Percentiles rank a stretch among this genome's conserved stretches.
Conservation (phyloP, 225 moss, liverwort and hornwort species). For the Anthoceros angustus region DNA sequence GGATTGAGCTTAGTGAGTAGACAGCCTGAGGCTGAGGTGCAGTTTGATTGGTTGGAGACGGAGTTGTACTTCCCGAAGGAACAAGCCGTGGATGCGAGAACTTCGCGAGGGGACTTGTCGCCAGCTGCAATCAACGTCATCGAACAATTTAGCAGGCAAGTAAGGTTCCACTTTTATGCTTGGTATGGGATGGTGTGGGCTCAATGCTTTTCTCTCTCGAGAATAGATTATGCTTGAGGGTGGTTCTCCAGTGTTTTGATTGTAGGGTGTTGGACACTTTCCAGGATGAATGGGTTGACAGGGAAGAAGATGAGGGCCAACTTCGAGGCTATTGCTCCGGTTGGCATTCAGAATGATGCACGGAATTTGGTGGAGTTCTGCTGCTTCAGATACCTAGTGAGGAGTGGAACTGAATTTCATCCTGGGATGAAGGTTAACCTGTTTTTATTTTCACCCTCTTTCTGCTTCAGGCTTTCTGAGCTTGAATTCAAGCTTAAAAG, state of each 20-base stretch:
- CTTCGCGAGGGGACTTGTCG: slow-evolving; percentile 19
- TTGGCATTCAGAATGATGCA: slow-evolving; percentile 53
- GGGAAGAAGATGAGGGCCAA: slow-evolving; percentile 82
- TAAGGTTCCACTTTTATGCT: background rate
- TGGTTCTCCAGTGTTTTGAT: background rate
- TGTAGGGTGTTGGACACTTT: background rate
- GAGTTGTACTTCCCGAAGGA: slow-evolving; percentile 19
- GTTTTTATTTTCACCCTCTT: slow-evolving; percentile 9
- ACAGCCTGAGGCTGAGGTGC: slow-evolving; percentile 7
- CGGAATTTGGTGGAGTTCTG: slow-evolving; percentile 74
- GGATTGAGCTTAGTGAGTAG: slow-evolving; percentile 15
- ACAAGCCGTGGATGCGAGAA: slow-evolving; percentile 9
- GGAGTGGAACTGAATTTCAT: slow-evolving; percentile 58
- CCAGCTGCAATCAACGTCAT: slow-evolving; percentile 32
- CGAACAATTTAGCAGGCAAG: slow-evolving; percentile 38
- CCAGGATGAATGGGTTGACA: slow-evolving; percentile 78
- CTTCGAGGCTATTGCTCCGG: slow-evolving; percentile 63
- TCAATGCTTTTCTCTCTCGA: too few relatives aligned
- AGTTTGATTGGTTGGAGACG: slow-evolving; percentile 22
- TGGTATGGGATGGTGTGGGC: too few relatives aligned
- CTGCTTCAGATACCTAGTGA: slow-evolving; percentile 63
- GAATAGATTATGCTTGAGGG: background rate
- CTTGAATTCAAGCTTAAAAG: too few relatives aligned
- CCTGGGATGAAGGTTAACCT: slow-evolving; percentile 55
- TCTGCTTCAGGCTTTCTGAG: background rate